These are phyloP conservation scores for Kappamyces sp. DNA, from an alignment of 192 early-diverging fungal genomes.

Conservation along the genomic window DNA sequence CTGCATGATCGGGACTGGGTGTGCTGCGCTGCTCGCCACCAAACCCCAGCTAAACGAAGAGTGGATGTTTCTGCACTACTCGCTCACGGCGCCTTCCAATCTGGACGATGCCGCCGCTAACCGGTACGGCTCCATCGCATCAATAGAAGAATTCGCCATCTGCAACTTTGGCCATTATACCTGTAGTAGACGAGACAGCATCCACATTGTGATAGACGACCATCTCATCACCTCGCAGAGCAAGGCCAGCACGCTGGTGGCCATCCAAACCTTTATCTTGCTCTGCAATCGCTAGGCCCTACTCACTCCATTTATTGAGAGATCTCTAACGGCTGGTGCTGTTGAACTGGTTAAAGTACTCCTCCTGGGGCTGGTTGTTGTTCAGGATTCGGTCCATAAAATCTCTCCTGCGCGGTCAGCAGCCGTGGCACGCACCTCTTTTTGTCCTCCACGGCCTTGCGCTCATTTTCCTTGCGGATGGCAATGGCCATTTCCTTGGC, in stretches of 20 bases:
- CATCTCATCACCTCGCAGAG: slow-evolving; percentile 2
- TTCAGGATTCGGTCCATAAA: slow-evolving; percentile 49
- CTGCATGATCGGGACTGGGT: slow-evolving; percentile 4
- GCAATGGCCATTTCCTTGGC: slow-evolving; percentile 25
- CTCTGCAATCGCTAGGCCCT: slow-evolving; percentile 1
- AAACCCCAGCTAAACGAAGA: background rate
- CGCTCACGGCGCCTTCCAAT: slow-evolving; percentile 2
- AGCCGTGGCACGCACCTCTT: slow-evolving; percentile 21
- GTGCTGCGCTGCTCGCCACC: background rate
- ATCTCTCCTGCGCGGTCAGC: slow-evolving; percentile 23
- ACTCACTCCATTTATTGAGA: background rate
- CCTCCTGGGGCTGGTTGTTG: slow-evolving; percentile 45
- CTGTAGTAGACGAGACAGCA: background rate
- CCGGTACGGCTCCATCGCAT: background rate
- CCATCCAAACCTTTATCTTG: slow-evolving; percentile 13
- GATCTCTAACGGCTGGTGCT: slow-evolving; percentile 36
- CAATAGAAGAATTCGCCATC: slow-evolving; percentile 3
- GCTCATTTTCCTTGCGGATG: slow-evolving; percentile 33
- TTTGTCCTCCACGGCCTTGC: slow-evolving; percentile 36
- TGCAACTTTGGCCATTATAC: background rate
- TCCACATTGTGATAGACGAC: slow-evolving; percentile 10
- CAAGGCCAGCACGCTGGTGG: slow-evolving; percentile 6
- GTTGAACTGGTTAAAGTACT: slow-evolving; percentile 52
- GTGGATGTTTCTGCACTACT: background rate
- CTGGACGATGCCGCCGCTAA: background rate